Base-by-base conservation (phyloP, 2,329 filamentous ascomycete species). In the Trichoderma koningiopsis region DNA sequence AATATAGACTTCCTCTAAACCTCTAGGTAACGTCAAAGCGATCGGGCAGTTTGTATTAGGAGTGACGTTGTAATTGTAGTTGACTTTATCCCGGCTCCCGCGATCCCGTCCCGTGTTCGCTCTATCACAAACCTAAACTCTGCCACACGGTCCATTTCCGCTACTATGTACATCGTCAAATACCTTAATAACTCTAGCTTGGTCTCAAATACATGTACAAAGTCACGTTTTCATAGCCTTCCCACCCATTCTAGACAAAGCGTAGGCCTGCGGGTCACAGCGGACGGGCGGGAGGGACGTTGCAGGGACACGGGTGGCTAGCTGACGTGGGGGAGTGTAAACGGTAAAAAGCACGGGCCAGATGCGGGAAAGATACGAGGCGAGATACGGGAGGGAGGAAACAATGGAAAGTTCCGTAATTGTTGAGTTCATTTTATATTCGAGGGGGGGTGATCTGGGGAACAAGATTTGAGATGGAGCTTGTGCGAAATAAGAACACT, bases 201-300 rank as follows among this genome's bases (percentile, higher is more conserved):
- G 5, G 7, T 43, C 53, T n/a, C 29, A 8, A 22, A 33, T 33
- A 35, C 10, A 35, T 35, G 8, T 14, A 22, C 53, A 3, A 56
- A 33, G 16, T 33, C 16, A 56, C 16, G 19, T 56, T 43, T 55
- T 11, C 3, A 33, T 56, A n/a, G 29, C 35, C 19, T 43, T 27
- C 8, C 35, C 35, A 35, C 35, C 16, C 22, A 6, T 14, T 59
- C n/a, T 43, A 59, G 40, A 59, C 35, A 43, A 43, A 29, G 57
- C 57, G 29, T 29, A 59, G 43, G 24, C 10, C 40, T 43, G 57
- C 57, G 57, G 57, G 57, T 43, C 35, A 43, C 19, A 13, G 56
- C 56, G 56, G 56, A 59, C 24, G 57, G n/a, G 37, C 62, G 62
- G 62, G 62, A 37, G 62, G 62, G 33, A 66, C 49, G 33, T 66